phyloP scores from a whole-genome alignment of 1,284 basidiomycete genomes.

The Sanghuangporus sanghuang region DNA sequence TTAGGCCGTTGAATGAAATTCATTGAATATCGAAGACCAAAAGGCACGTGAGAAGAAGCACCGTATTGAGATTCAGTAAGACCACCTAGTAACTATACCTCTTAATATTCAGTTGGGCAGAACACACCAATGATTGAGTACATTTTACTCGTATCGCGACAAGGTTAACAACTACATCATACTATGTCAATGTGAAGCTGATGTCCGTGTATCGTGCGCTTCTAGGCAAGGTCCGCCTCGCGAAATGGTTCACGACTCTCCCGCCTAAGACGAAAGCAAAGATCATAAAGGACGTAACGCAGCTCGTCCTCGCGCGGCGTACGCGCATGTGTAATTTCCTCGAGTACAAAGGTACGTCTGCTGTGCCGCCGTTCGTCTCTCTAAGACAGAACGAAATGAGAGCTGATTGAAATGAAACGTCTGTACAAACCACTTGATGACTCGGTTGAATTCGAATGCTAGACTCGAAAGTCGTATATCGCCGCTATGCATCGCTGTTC shows the following conservation, averaged over 20 bases:
- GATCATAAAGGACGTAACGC: slow-evolving; percentile 99
- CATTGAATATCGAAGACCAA: no score
- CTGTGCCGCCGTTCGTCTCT: not conserved
- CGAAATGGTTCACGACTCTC: slow-evolving; percentile 99
- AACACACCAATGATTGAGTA: slow-evolving; percentile 73
- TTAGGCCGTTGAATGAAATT: no score
- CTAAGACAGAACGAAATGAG: not conserved
- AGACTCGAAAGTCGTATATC: slow-evolving; percentile 96
- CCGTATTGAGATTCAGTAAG: no score
- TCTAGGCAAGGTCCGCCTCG: slow-evolving; percentile 91
- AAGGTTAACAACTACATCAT: slow-evolving; percentile 50
- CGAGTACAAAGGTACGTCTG: slow-evolving; percentile 87
- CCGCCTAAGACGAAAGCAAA: slow-evolving; percentile 92
- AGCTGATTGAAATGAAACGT: not conserved
- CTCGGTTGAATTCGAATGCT: slow-evolving; percentile 6
- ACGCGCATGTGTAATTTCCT: slow-evolving; percentile 99
- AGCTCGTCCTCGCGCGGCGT: slow-evolving; percentile 91
- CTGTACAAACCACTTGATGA: not conserved
- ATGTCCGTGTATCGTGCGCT: not conserved
- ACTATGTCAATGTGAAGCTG: not conserved
- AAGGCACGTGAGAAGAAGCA: no score
- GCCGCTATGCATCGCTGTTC: slow-evolving; percentile 97
- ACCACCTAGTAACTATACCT: not conserved
- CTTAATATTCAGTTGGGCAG: not conserved
- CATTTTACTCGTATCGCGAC: slow-evolving; percentile 88